phyloP scores from a whole-genome alignment of 2,329 filamentous ascomycete species.

The Septoria linicola region DNA sequence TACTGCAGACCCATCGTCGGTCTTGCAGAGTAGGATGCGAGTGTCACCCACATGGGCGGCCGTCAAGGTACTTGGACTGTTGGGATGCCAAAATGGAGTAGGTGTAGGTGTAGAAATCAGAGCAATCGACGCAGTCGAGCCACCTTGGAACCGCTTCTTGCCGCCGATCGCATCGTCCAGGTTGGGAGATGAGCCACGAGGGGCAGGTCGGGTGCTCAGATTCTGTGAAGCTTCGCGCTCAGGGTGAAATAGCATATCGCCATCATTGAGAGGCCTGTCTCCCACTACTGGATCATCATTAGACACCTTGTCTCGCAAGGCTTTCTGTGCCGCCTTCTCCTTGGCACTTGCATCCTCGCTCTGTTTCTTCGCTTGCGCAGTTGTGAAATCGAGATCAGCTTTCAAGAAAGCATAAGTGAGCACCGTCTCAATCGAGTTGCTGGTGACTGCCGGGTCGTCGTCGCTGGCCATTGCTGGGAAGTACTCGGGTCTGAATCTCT shows the following conservation, averaged over 20 bases:
- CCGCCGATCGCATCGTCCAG: conserved; percentile 68
- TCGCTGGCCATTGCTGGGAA: conserved; percentile 47
- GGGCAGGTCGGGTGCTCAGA: conserved; percentile 29
- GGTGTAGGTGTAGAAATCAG: conserved; percentile 90
- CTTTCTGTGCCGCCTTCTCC: conserved; percentile 15
- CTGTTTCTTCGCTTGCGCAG: conserved; percentile 79
- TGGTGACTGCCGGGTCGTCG: conserved; percentile 20
- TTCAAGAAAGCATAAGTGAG: conserved; percentile 91
- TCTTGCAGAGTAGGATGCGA: conserved; percentile 84
- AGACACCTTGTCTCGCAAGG: conserved; percentile 12
- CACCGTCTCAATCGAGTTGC: conserved; percentile 68
- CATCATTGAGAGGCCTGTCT: conserved; percentile 77
- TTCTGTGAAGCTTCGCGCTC: conserved; percentile 46
- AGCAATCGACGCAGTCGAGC: conserved; percentile 85
- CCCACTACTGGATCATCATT: conserved; percentile 61
- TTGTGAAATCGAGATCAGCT: conserved; percentile 90
- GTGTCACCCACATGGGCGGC: conserved; percentile 94
- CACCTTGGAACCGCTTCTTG: conserved; percentile 77
- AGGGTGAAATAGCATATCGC: conserved; percentile 74
- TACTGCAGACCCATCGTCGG: conserved; percentile 73
- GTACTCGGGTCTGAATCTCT: conserved; percentile 78
- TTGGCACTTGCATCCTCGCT: conserved; percentile 23
- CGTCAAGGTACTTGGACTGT: conserved; percentile 76
- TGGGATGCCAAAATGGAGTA: conserved; percentile 92
- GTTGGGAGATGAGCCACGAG: conserved; percentile 48